phyloP scores from a whole-genome alignment of 116 monocot species.

The Cymodocea nodosa region DNA sequence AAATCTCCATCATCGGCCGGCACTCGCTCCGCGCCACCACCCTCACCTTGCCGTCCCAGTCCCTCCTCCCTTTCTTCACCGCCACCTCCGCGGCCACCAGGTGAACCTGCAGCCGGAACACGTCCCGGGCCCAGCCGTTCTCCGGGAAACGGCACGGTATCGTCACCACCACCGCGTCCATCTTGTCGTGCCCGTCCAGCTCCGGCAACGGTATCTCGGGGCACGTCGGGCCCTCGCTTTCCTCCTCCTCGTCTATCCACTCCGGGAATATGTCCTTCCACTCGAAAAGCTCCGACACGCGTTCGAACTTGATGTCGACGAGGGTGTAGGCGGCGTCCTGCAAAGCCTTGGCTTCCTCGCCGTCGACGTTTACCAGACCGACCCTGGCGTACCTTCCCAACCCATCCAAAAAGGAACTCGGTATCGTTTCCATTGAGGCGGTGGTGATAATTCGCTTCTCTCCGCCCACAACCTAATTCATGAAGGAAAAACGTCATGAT shows the following conservation, averaged over 20 bases:
- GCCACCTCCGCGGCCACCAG: constrained; percentile 48
- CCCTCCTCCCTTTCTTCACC: constrained; percentile 30
- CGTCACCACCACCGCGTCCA: constrained; percentile 55
- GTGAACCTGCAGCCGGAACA: constrained; percentile 60
- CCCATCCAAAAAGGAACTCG: constrained; percentile 13
- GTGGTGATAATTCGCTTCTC: background rate
- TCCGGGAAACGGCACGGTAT: constrained; percentile 46
- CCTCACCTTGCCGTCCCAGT: constrained; percentile 27
- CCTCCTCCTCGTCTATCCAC: constrained; percentile 83
- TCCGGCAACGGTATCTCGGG: constrained; percentile 73
- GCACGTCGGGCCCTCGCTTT: constrained; percentile 39
- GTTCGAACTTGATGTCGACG: constrained; percentile 30
- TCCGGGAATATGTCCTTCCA: constrained; percentile 75
- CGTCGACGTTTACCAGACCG: constrained; percentile 39
- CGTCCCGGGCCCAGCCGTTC: constrained; percentile 44
- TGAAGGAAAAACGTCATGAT: too few relatives aligned
- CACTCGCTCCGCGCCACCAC: constrained; percentile 38
- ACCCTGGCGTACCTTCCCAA: constrained; percentile 13
- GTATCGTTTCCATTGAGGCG: constrained; percentile 8
- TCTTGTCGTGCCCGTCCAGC: constrained; percentile 19
- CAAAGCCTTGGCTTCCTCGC: constrained; percentile 16
- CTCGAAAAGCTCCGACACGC: constrained; percentile 20
- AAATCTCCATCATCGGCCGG: constrained; percentile 74
- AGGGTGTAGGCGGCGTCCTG: background rate
- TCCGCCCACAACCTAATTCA: background rate